These are phyloP conservation scores for Cymbidium sinense DNA, from an alignment of 106 monocot genomes.

Conservation along the genomic window DNA sequence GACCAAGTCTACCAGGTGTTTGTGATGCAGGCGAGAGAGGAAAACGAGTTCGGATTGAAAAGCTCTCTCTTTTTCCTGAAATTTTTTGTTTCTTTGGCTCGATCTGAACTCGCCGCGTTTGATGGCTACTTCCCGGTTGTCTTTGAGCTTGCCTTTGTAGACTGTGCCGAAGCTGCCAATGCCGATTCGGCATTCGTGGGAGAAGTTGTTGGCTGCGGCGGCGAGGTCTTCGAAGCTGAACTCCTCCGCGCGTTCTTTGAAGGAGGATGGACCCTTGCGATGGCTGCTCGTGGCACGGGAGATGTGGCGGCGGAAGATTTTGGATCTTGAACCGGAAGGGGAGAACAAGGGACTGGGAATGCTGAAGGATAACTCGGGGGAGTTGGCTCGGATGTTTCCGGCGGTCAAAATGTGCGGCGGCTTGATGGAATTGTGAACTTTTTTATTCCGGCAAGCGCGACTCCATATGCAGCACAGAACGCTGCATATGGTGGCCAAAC, in stretches of 20 bases:
- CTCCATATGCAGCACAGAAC: conserved; percentile 31
- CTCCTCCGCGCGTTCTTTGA: not conserved
- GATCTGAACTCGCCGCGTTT: conserved; percentile 21
- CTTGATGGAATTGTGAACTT: conserved; percentile 71
- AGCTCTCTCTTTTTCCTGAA: conserved; percentile 42
- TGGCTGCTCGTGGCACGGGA: not conserved
- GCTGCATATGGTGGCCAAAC: conserved; percentile 34
- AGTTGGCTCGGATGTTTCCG: not conserved
- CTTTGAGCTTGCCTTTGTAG: conserved; percentile 18
- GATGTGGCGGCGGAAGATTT: not conserved
- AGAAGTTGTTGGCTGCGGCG: conserved; percentile 3
- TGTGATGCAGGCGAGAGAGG: conserved; percentile 56
- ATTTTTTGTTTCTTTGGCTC: not conserved
- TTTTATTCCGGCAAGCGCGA: conserved; percentile 38
- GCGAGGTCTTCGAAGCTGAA: conserved; percentile 7
- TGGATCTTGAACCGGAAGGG: conserved; percentile 5
- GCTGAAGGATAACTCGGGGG: conserved; percentile 21
- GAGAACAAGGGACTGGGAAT: conserved; percentile 3
- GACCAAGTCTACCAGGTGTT: conserved; percentile 42
- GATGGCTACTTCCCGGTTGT: conserved; percentile 30
- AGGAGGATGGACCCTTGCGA: not conserved
- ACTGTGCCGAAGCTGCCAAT: conserved; percentile 26
- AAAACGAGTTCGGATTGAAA: conserved; percentile 47
- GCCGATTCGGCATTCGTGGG: conserved; percentile 14
- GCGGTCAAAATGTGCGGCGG: not conserved